phyloP scores from a whole-genome alignment of 495 filamentous ascomycete genomes.

The Neurospora pannonica region DNA sequence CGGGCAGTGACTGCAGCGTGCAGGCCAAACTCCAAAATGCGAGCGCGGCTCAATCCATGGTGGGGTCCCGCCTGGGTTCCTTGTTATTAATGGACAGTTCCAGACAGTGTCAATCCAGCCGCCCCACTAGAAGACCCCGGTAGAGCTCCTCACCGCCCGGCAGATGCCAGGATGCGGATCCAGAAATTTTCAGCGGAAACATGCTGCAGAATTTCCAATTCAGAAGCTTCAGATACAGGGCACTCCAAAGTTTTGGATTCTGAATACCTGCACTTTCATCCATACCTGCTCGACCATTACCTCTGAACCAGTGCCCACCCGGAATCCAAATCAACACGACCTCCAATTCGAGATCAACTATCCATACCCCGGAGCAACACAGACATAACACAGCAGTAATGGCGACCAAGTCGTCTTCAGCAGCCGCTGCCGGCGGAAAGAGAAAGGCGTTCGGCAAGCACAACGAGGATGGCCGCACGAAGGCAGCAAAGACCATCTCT shows the following conservation, averaged over 20 bases:
- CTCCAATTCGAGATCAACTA: neutral
- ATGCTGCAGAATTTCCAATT: constrained; percentile 2
- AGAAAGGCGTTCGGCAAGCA: constrained; percentile 34
- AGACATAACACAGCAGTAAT: constrained; percentile 1
- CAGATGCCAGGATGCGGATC: constrained; percentile 14
- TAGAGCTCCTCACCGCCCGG: constrained; percentile 31
- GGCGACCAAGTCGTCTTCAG: constrained; percentile 19
- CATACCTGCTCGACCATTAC: neutral
- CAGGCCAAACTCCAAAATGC: constrained; percentile 4
- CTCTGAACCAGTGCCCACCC: neutral
- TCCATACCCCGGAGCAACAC: neutral
- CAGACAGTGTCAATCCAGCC: constrained; percentile 1
- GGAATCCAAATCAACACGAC: neutral
- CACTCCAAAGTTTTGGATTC: neutral
- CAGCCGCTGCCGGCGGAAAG: constrained; percentile 20
- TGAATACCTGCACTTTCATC: neutral
- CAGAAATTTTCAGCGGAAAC: constrained; percentile 12
- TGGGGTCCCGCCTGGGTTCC: neutral
- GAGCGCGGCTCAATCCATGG: neutral
- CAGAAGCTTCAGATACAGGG: neutral
- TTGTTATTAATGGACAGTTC: neutral
- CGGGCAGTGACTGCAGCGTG: neutral
- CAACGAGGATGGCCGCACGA: constrained; percentile 18
- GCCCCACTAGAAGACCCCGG: neutral
- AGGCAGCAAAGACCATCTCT: constrained; percentile 38